These are phyloP conservation scores for Prunus mume DNA, from an alignment of 306 rosid genomes.

Conservation along the genomic window DNA sequence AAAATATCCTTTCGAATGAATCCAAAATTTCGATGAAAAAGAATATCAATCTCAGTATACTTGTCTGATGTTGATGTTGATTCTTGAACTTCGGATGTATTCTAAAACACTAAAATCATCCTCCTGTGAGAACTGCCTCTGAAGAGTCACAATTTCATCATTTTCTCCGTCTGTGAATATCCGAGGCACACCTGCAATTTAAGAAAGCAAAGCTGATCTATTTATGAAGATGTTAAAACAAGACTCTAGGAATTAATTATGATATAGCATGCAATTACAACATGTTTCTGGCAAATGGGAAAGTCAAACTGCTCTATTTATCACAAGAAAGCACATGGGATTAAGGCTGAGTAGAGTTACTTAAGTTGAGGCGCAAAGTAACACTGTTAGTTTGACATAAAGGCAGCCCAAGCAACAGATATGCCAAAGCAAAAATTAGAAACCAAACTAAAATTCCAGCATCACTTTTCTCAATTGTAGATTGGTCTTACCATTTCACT, in stretches of 20 bases:
- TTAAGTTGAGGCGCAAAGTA: background rate
- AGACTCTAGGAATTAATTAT: background rate
- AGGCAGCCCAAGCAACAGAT: background rate
- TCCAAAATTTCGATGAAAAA: background rate
- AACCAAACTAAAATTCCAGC: background rate
- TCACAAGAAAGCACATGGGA: background rate
- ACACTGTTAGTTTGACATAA: background rate
- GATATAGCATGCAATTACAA: background rate
- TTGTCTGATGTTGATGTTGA: constrained; percentile 92
- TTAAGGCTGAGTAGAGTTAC: background rate
- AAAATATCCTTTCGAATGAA: background rate
- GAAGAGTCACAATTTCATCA: constrained; percentile 64
- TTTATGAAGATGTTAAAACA: background rate
- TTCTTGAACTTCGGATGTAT: constrained; percentile 76
- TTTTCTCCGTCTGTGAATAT: constrained; percentile 68
- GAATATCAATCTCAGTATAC: constrained; percentile 46
- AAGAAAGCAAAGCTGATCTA: constrained; percentile 10
- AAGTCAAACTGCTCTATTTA: background rate
- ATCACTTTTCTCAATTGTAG: background rate
- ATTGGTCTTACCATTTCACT: background rate
- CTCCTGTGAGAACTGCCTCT: constrained; percentile 43
- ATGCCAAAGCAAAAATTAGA: background rate
- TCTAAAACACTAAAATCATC: constrained; percentile 61
- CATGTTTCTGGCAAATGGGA: background rate
- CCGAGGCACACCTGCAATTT: constrained; percentile 81